These are phyloP conservation scores for Debaryomyces nepalensis DNA, from an alignment of 1,139 yeast species.

Conservation along the genomic window DNA sequence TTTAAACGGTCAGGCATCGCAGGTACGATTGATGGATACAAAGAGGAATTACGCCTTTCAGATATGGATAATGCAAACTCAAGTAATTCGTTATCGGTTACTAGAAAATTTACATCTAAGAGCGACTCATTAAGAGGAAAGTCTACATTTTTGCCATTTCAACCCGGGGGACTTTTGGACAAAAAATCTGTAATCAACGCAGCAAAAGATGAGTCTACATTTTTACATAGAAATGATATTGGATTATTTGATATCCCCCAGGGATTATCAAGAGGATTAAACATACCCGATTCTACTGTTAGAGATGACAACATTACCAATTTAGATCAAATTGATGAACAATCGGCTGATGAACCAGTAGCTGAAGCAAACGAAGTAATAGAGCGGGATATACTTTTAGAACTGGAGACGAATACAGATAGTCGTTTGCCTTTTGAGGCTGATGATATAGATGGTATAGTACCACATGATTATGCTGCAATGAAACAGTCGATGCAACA, in stretches of 20 bases:
- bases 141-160: slow-evolving; percentile 81
- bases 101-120: slow-evolving; percentile 67
- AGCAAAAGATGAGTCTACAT: slow-evolving; percentile 37
- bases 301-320: slow-evolving; percentile 16
- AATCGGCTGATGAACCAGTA: slow-evolving; percentile 22
- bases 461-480: slow-evolving; percentile 62
- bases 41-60: slow-evolving; percentile 60
- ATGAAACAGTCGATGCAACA: slow-evolving; percentile 32
- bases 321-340: slow-evolving; percentile 17
- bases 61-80: slow-evolving; percentile 60
- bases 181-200: slow-evolving; percentile 28
- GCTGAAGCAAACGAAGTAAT: slow-evolving; percentile 24
- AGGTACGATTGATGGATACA: slow-evolving; percentile 66
- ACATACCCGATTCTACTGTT: slow-evolving; percentile 21
- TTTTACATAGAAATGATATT: slow-evolving; percentile 66
- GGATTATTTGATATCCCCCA: slow-evolving; percentile 87
- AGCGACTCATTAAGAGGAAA: slow-evolving; percentile 69
- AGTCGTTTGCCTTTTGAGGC: slow-evolving; percentile 32
- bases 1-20: slow-evolving; percentile 75
- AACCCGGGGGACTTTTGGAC: slow-evolving; percentile 83
- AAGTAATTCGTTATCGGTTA: slow-evolving; percentile 72
- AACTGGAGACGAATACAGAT: slow-evolving; percentile 9
- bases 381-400: not conserved
- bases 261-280: slow-evolving; percentile 77
- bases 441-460: slow-evolving; percentile 68